Evolutionary conservation across 179 eudicot genomes (phyloP).

Genomic region (Beta corolliflora): DNA sequence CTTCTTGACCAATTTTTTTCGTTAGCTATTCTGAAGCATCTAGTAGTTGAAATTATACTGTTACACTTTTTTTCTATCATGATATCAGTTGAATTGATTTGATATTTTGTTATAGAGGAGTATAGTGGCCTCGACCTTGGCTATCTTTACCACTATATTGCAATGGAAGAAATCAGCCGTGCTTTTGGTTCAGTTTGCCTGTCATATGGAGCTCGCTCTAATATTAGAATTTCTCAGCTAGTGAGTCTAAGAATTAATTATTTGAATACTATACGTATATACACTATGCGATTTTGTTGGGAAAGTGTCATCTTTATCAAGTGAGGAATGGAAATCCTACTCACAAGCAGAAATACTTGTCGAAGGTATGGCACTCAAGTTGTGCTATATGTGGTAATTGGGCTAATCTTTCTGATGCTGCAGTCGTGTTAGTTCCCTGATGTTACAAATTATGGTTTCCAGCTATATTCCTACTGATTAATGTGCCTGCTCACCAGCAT

Average conservation of each 20-base stretch:
- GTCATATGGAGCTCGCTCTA: constrained; percentile 97
- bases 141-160: constrained; percentile 96
- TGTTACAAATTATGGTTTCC: not conserved
- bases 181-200: constrained; percentile 98
- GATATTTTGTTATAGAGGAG: constrained; percentile 60
- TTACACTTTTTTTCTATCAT: not conserved
- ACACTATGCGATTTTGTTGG: not conserved
- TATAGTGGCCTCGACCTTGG: constrained; percentile 99
- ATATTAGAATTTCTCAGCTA: constrained; percentile 94
- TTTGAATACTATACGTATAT: not conserved
- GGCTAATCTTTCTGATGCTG: not conserved
- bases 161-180: constrained; percentile 97
- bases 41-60: not conserved
- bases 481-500: not conserved
- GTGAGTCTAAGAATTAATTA: constrained; percentile 41
- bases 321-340: constrained; percentile 85
- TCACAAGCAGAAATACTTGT: constrained; percentile 92
- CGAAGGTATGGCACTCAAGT: constrained; percentile 58
- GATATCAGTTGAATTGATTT: constrained; percentile 11
- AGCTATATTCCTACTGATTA: not conserved
- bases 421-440: not conserved
- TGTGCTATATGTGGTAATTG: not conserved
- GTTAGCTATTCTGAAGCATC: not conserved
- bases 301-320: constrained; percentile 36
- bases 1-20: not conserved